Percentiles rank a stretch among this genome's conserved stretches.
Evolutionary conservation across 169 alveolate genomes (phyloP).

Genomic region (Perkinsus chesapeaki): DNA sequence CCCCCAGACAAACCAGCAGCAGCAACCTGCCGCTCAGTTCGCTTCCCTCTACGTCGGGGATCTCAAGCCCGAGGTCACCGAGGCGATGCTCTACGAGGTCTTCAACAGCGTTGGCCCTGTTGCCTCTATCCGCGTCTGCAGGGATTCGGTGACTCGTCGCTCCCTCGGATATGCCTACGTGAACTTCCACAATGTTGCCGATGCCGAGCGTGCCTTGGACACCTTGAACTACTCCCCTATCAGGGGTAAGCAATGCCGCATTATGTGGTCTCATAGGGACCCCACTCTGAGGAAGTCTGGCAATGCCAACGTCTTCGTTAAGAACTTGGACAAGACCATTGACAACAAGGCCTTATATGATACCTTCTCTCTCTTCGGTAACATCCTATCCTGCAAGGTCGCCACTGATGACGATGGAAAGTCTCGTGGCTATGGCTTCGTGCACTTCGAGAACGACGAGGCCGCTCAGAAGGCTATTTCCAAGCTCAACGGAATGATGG

Average conservation of each 20-base stretch:
- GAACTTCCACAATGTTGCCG: slow-evolving; percentile 66
- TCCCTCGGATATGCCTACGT: slow-evolving; percentile 77
- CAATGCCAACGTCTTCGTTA: slow-evolving; percentile 86
- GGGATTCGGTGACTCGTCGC: slow-evolving; percentile 79
- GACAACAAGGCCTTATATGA: slow-evolving; percentile 88
- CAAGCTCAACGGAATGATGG: slow-evolving; percentile 70
- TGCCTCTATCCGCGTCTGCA: slow-evolving; percentile 82
- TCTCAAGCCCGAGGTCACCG: slow-evolving; percentile 81
- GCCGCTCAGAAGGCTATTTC: slow-evolving; percentile 75
- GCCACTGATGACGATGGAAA: slow-evolving; percentile 74
- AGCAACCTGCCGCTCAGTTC: slow-evolving; percentile 40
- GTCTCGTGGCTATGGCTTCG: slow-evolving; percentile 80
- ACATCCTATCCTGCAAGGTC: slow-evolving; percentile 86
- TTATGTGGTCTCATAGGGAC: slow-evolving; percentile 86
- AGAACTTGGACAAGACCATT: slow-evolving; percentile 79
- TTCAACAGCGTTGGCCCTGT: slow-evolving; percentile 86
- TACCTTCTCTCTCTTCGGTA: slow-evolving; percentile 85
- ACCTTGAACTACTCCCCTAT: slow-evolving; percentile 80
- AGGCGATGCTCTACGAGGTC: slow-evolving; percentile 82
- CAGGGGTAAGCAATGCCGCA: slow-evolving; percentile 83
- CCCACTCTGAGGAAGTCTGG: slow-evolving; percentile 85
- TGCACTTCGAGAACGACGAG: slow-evolving; percentile 69
- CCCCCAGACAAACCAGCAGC: background rate
- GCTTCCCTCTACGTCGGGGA: slow-evolving; percentile 88
- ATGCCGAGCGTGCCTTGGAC: slow-evolving; percentile 85